Percentiles rank a stretch among this genome's conserved stretches.
Conservation (phyloP, 176 grass and related monocot genomes). For the Saccharum officinarum region DNA sequence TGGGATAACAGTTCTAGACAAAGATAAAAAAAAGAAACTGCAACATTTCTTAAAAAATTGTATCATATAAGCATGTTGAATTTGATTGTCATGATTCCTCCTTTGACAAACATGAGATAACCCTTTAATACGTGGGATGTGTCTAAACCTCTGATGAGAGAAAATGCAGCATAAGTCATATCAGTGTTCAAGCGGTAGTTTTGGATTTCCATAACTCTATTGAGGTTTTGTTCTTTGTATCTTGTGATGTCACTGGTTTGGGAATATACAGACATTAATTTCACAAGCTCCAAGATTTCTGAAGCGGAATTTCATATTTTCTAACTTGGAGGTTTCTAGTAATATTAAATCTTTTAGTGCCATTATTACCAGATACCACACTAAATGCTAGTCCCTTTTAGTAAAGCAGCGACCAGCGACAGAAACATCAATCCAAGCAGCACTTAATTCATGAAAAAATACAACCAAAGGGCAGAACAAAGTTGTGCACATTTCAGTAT, state of each 20-base stretch:
- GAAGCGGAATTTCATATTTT: not conserved
- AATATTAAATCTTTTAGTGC: not conserved
- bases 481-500: not conserved
- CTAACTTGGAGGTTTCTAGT: not conserved
- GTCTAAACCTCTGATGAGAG: not conserved
- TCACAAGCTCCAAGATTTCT: not conserved
- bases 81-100: not conserved
- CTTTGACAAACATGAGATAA: not conserved
- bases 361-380: not conserved
- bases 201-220: not conserved
- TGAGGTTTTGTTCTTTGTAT: not conserved
- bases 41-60: not conserved
- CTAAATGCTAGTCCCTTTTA: not conserved
- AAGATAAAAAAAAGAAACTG: not conserved
- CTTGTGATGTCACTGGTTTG: not conserved
- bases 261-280: not conserved
- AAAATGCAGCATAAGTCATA: not conserved
- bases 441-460: not conserved
- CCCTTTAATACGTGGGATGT: not conserved
- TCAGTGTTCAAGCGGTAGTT: not conserved
- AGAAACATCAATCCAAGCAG: not conserved
- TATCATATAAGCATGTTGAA: not conserved
- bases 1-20: not conserved
- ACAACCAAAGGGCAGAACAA: not conserved
- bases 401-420: not conserved